Evolutionary conservation across 1,284 basidiomycete species (phyloP), one percentile per base, ranked within the genome.

Genomic region (Ustilago shanxiensis): DNA sequence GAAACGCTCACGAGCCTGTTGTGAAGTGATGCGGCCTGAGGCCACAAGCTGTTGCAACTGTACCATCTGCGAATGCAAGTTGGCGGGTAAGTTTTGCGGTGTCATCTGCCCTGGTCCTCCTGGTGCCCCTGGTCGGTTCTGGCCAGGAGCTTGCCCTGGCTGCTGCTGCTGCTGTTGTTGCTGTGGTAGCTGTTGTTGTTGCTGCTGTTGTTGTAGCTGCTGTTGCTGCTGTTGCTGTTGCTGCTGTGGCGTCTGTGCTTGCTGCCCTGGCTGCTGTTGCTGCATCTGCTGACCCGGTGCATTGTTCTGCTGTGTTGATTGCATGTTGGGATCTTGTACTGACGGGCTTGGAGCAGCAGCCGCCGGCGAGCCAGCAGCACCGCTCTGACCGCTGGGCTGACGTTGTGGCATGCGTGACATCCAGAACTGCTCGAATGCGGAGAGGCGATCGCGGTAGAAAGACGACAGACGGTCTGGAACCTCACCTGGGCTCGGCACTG

Each of bases 371-470:
- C 55, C 66, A 3, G 69, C 66, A 41, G 69, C 60, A 1, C 24
- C 70, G n/a, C 57, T 66, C 50, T 69, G 74, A 14, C 74, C 70
- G 28, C 66, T 70, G 1, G 63, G 26, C 47, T 77, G 75, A 29
- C 75, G 70, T 55, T 70, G 68, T 4, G 72, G 76, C 76, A 79
- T 79, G n/a, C 76, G 66, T 7, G 79, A 72, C 49, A 83, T 37
- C 83, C 83, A 84, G 44, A 75, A 79, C 50, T 82, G 77, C 68
- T 84, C 83, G 56, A 84, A 84, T 0, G 72, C 69, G 7, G 52
- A 66, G 2, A 84, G 71, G 3, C 82, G 75, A 26, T 82, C 80
- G 16, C 69, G 67, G 57, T 79, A 84, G 60, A 79, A 84, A 28
- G 65, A 60, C 33, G 79, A 79, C 10, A 84, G 66, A 10, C 80